These are phyloP conservation scores for Hawksworthiomyces lignivorus DNA, from an alignment of 2,329 filamentous ascomycete species.

Conservation along the genomic window DNA sequence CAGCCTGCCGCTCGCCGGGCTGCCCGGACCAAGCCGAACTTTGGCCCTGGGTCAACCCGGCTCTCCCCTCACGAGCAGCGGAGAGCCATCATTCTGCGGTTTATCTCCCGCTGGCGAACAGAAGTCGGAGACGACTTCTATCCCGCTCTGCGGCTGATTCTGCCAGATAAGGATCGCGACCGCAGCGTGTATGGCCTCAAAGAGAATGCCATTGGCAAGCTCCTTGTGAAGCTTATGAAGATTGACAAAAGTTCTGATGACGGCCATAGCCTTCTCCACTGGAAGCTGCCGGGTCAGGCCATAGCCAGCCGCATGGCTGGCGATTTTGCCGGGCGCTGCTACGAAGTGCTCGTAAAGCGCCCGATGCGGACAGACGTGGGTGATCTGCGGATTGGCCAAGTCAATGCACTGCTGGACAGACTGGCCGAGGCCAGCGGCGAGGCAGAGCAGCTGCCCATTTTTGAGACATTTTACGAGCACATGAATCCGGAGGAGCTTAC, in stretches of 20 bases:
- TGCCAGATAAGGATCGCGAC: slow-evolving; percentile 88
- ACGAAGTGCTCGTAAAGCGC: slow-evolving; percentile 76
- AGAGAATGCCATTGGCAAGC: slow-evolving; percentile 80
- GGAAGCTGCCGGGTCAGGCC: slow-evolving; percentile 77
- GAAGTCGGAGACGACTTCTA: slow-evolving; percentile 91
- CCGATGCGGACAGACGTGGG: slow-evolving; percentile 67
- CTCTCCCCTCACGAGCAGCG: slow-evolving; percentile 70
- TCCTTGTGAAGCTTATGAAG: slow-evolving; percentile 87
- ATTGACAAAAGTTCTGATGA: slow-evolving; percentile 89
- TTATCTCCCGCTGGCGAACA: slow-evolving; percentile 78
- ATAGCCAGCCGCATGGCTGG: slow-evolving; percentile 62
- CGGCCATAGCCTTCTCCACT: slow-evolving; percentile 75
- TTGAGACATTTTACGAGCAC: slow-evolving; percentile 73
- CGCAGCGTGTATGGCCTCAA: slow-evolving; percentile 90
- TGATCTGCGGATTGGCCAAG: slow-evolving; percentile 77
- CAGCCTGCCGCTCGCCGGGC: slow-evolving; percentile 52
- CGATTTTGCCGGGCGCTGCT: slow-evolving; percentile 87
- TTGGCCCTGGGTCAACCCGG: slow-evolving; percentile 48
- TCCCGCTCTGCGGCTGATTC: slow-evolving; percentile 81
- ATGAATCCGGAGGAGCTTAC: slow-evolving; percentile 93
- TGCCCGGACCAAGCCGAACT: slow-evolving; percentile 45
- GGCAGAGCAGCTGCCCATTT: slow-evolving; percentile 72
- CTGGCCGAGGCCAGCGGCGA: slow-evolving; percentile 71
- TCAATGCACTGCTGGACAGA: slow-evolving; percentile 77
- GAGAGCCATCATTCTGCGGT: slow-evolving; percentile 73